Percentiles rank a stretch among this genome's conserved stretches.
Conservation (phyloP, 1,284 basidiomycete genomes). For the Caloboletus inedulis region DNA sequence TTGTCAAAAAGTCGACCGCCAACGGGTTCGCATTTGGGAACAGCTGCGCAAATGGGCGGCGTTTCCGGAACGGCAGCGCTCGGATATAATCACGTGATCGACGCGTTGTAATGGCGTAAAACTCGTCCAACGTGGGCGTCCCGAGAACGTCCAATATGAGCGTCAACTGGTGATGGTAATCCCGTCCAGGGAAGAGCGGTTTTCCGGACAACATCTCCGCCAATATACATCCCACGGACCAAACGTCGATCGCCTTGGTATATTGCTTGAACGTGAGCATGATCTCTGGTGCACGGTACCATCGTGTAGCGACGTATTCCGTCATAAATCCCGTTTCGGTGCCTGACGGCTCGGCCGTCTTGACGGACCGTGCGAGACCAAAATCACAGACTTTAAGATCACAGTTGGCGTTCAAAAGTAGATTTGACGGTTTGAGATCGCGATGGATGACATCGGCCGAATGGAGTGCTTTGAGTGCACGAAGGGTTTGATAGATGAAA, state of each 20-base stretch:
- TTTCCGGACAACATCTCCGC: constrained; percentile 96
- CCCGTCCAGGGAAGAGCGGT: constrained; percentile 93
- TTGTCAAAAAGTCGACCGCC: constrained; percentile 90
- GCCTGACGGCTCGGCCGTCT: constrained; percentile 80
- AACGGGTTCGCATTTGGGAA: constrained; percentile 86
- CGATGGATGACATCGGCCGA: constrained; percentile 94
- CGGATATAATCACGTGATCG: constrained; percentile 89
- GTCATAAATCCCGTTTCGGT: constrained; percentile 90
- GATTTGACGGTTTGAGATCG: constrained; percentile 93
- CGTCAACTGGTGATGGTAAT: constrained; percentile 94
- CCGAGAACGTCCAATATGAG: constrained; percentile 90
- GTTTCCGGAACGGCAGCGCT: constrained; percentile 84
- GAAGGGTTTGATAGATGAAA: constrained; percentile 85
- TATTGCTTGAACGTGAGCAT: constrained; percentile 98
- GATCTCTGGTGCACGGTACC: constrained; percentile 94
- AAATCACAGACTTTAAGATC: constrained; percentile 96
- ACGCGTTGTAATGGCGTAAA: constrained; percentile 84
- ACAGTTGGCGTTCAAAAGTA: constrained; percentile 95
- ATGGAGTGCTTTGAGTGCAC: constrained; percentile 92
- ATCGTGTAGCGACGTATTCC: constrained; percentile 90
- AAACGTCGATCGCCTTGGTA: constrained; percentile 91
- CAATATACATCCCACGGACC: constrained; percentile 96
- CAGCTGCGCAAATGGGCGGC: constrained; percentile 69
- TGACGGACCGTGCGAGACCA: constrained; percentile 84
- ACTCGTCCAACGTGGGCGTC: constrained; percentile 90